phyloP scores from a whole-genome alignment of 768 basidiomycete species.

The Punctularia strigosozonata region DNA sequence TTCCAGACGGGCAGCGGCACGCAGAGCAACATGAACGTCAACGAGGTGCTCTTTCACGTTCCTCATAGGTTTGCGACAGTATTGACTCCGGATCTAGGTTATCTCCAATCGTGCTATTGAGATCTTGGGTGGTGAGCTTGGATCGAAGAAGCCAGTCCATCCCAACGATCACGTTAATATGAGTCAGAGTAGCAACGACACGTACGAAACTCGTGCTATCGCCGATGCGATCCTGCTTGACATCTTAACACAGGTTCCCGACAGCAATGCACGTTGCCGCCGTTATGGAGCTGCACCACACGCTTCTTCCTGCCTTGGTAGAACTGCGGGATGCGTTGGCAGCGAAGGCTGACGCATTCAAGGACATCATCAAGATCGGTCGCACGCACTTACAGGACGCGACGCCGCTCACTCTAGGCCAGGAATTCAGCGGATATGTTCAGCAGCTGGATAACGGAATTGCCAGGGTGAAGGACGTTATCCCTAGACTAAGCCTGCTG shows the following conservation, averaged over 20 bases:
- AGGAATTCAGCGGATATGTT: slow-evolving; percentile 98
- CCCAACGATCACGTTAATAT: slow-evolving; percentile 99
- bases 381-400: slow-evolving; percentile 97
- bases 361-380: slow-evolving; percentile 95
- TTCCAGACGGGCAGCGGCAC: slow-evolving; percentile 99
- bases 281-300: slow-evolving; percentile 72
- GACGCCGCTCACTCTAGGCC: slow-evolving; percentile 92
- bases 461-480: slow-evolving; percentile 63
- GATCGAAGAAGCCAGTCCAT: slow-evolving; percentile 94
- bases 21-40: slow-evolving; percentile 97
- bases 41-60: slow-evolving; percentile 51
- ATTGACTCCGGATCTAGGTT: slow-evolving; percentile 37
- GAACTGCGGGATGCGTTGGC: slow-evolving; percentile 79
- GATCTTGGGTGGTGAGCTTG: slow-evolving; percentile 87
- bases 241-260: slow-evolving; percentile 61
- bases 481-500: slow-evolving; percentile 79
- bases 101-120: slow-evolving; percentile 98
- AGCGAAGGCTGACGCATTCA: slow-evolving; percentile 73
- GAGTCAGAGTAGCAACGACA: slow-evolving; percentile 98
- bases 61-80: background rate
- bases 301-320: slow-evolving; percentile 75
- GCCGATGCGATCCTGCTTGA: background rate
- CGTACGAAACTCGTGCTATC: slow-evolving; percentile 35
- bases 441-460: slow-evolving; percentile 90
- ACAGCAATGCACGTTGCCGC: slow-evolving; percentile 99